phyloP scores from a whole-genome alignment of 495 filamentous ascomycete species.

The Elaphomyces granulatus region DNA sequence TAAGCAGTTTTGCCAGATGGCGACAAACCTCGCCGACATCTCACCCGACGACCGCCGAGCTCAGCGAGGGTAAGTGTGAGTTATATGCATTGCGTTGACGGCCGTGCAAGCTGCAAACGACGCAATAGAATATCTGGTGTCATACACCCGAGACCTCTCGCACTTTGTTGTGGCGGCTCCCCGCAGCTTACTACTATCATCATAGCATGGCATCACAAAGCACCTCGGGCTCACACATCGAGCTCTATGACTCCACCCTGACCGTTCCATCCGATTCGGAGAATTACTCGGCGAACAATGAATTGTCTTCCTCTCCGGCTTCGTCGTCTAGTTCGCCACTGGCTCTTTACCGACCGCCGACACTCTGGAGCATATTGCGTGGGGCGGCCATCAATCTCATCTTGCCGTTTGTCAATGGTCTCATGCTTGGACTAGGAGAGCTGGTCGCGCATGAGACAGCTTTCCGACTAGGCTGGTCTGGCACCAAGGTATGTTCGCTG shows the following conservation, averaged over 20 bases:
- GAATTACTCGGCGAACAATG: conserved; percentile 63
- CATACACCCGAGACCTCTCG: too few species aligned
- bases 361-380: conserved; percentile 66
- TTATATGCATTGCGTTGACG: too few species aligned
- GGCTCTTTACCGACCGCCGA: conserved; percentile 81
- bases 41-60: too few species aligned
- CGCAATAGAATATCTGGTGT: too few species aligned
- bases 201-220: conserved; percentile 13
- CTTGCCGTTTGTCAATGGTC: conserved; percentile 88
- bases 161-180: too few species aligned
- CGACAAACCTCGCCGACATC: too few species aligned
- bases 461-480: conserved; percentile 81
- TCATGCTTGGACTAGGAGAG: conserved; percentile 98
- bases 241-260: conserved; percentile 63
- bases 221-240: conserved; percentile 31
- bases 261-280: conserved; percentile 86
- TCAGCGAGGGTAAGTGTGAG: too few species aligned
- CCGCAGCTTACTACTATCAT: too few species aligned
- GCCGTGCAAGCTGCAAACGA: too few species aligned
- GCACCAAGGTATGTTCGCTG: conserved; percentile 60
- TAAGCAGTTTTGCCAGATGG: too few species aligned
- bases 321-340: conserved; percentile 61
- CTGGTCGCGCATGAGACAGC: conserved; percentile 91
- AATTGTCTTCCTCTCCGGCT: conserved; percentile 42
- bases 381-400: conserved; percentile 91